Conservation (phyloP, 106 monocot species). For the Amphibolis antarctica region DNA sequence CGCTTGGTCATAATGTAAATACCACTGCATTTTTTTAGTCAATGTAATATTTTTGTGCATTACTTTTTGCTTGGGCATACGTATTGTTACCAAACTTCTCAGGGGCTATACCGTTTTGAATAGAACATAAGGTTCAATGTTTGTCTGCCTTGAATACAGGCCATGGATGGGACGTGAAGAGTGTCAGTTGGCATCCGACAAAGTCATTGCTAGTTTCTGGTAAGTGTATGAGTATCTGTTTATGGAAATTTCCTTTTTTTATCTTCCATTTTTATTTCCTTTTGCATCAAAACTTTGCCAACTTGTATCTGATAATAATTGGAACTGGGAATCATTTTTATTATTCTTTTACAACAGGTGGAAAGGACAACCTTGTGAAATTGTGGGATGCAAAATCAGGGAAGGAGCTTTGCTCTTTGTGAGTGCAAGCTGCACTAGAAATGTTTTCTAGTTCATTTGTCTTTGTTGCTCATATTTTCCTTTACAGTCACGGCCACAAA, state of each 20-base stretch:
- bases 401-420: conserved; percentile 88
- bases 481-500: conserved; percentile 94
- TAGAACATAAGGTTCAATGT: not conserved
- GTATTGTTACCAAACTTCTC: not conserved
- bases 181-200: conserved; percentile 96
- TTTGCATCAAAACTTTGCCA: not conserved
- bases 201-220: conserved; percentile 95
- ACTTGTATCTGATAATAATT: not conserved
- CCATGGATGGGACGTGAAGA: conserved; percentile 99
- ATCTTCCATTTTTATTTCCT: not conserved
- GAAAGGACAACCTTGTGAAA: conserved; percentile 97
- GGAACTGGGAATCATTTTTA: not conserved
- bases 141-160: conserved; percentile 45
- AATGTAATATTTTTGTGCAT: too few relatives aligned
- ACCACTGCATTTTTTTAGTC: too few relatives aligned
- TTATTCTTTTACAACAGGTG: conserved; percentile 38
- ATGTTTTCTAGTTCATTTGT: not conserved
- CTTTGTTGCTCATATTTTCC: conserved; percentile 3
- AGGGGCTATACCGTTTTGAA: not conserved
- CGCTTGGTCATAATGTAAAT: too few relatives aligned
- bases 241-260: not conserved
- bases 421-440: conserved; percentile 5
- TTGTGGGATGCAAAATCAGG: conserved; percentile 98
- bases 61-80: too few relatives aligned
- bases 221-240: conserved; percentile 1